Percentiles rank a stretch among this genome's conserved stretches.
Evolutionary conservation across 2,329 filamentous ascomycete species (phyloP).

Genomic region (Fusarium sp.): DNA sequence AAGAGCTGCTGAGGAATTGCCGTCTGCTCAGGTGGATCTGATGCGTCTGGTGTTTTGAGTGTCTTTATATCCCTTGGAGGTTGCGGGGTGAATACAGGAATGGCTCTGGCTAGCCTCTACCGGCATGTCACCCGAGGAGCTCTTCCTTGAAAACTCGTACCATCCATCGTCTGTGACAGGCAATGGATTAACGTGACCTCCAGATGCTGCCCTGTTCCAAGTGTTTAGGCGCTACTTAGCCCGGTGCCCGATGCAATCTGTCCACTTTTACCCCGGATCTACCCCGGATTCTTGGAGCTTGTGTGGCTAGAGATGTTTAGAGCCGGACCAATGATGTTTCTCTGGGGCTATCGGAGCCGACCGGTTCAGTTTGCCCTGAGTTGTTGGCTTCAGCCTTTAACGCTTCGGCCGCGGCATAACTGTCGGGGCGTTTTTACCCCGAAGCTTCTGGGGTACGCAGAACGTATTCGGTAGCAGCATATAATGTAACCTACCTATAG

Average conservation of each 20-base stretch:
- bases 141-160: conserved; percentile 1
- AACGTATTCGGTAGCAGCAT: not conserved
- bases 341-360: conserved; percentile 28
- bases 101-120: not conserved
- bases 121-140: conserved; percentile 23
- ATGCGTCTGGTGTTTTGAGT: conserved; percentile 2
- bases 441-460: not conserved
- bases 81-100: conserved; percentile 9
- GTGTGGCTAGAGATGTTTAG: not conserved
- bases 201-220: not conserved
- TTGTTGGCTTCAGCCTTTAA: not conserved
- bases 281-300: conserved; percentile 21
- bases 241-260: conserved; percentile 29
- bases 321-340: not conserved
- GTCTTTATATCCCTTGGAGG: conserved; percentile 26
- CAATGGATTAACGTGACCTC: not conserved
- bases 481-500: no score
- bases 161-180: not conserved
- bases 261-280: conserved; percentile 33
- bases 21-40: not conserved
- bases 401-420: not conserved
- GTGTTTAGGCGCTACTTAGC: not conserved
- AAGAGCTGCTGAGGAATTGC: not conserved
- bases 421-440: not conserved
- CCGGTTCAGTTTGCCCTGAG: not conserved